Conservation (phyloP, 257 asterid genomes). For the Penstemon barbatus region DNA sequence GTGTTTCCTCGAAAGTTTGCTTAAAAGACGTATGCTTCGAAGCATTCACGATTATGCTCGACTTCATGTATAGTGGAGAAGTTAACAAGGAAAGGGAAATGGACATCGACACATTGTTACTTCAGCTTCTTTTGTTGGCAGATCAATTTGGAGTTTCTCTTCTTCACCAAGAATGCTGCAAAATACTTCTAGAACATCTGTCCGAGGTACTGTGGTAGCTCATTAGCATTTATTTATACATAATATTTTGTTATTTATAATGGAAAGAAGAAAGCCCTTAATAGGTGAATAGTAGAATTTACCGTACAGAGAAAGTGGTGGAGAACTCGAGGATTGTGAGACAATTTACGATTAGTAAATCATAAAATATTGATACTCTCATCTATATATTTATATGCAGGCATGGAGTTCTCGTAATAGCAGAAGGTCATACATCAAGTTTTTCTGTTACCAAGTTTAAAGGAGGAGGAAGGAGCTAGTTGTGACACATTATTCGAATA, state of each 20-base stretch:
- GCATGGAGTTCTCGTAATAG: slow-evolving; percentile 82
- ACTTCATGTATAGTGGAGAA: slow-evolving; percentile 84
- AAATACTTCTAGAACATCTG: slow-evolving; percentile 75
- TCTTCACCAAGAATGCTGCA: slow-evolving; percentile 98
- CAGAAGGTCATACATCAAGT: slow-evolving; percentile 82
- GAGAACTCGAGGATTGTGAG: slow-evolving; percentile 48
- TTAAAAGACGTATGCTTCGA: slow-evolving; percentile 77
- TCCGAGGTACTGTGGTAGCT: slow-evolving; percentile 66
- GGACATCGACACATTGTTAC: slow-evolving; percentile 58
- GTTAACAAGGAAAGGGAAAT: slow-evolving; percentile 40
- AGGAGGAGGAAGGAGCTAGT: slow-evolving; percentile 83
- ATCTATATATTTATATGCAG: slow-evolving; percentile 86
- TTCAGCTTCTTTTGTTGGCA: slow-evolving; percentile 86
- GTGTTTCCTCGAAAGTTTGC: slow-evolving; percentile 59
- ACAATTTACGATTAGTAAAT: slow-evolving; percentile 41
- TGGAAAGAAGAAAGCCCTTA: slow-evolving; percentile 36
- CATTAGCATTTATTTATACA: background rate
- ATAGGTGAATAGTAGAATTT: slow-evolving; percentile 38
- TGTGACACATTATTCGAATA: slow-evolving; percentile 58
- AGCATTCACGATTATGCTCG: slow-evolving; percentile 73
- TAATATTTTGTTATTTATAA: slow-evolving; percentile 14
- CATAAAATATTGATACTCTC: slow-evolving; percentile 58
- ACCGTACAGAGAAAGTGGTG: slow-evolving; percentile 61
- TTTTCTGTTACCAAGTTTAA: slow-evolving; percentile 86
- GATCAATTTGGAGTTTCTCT: slow-evolving; percentile 88